phyloP scores from a whole-genome alignment of 1,284 basidiomycete genomes.

The Pascua sp. region DNA sequence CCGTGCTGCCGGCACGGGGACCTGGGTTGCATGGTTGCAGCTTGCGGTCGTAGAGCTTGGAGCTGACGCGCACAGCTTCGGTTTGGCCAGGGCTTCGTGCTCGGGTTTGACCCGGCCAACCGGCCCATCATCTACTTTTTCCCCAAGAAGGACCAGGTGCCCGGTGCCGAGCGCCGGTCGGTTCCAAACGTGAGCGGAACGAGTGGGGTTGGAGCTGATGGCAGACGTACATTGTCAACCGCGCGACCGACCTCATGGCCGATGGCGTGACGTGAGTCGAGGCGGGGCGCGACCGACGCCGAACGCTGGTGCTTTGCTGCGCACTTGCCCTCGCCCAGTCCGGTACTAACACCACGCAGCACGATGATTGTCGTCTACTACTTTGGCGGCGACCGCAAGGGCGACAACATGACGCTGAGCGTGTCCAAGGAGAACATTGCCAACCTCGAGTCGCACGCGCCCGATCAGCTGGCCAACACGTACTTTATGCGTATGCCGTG shows the following conservation, averaged over 20 bases:
- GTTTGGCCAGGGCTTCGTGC: constrained; percentile 23
- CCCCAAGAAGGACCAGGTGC: constrained; percentile 31
- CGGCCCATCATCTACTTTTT: constrained; percentile 40
- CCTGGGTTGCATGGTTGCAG: not conserved
- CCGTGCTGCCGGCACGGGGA: not conserved
- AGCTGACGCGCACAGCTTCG: not conserved
- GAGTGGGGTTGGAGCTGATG: not conserved
- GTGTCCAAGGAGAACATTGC: constrained; percentile 29
- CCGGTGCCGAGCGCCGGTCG: constrained; percentile 22
- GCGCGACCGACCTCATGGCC: constrained; percentile 4
- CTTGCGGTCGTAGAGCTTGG: no score
- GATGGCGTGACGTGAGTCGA: constrained; percentile 12
- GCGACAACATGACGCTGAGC: constrained; percentile 29
- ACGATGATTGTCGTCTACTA: constrained; percentile 32
- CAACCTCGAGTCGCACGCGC: constrained; percentile 31
- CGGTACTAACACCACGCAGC: constrained; percentile 5
- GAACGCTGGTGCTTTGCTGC: no score
- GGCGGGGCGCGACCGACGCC: no score
- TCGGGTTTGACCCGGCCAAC: constrained; percentile 26
- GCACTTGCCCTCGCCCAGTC: no score
- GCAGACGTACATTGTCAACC: constrained; percentile 13
- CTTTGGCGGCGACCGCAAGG: constrained; percentile 43
- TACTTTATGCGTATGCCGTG: constrained; percentile 37
- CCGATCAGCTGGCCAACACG: constrained; percentile 23
- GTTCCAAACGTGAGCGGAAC: constrained; percentile 14